Base-by-base conservation (phyloP, 148 eudicot species). In the Persicaria tinctoria region DNA sequence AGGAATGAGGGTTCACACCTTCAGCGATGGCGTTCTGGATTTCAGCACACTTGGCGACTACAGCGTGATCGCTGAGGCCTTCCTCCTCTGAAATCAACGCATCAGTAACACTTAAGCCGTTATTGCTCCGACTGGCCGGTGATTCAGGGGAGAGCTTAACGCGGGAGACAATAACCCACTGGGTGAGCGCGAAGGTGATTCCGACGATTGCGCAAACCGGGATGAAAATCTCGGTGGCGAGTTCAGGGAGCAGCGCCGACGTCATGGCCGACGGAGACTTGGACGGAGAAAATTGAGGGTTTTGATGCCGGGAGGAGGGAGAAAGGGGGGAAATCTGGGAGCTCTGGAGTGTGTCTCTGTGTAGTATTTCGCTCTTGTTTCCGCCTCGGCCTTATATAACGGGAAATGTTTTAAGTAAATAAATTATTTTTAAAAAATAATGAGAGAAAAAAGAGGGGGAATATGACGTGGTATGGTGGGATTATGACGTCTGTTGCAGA, bases 21-120 rank as follows among this genome's bases (percentile, higher is more conserved):
- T 93, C 97, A 46, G 97, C 84, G 53, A 93, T 93, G 6, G 98
- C 98, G 50, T 13, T 78, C 59, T 93, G 98, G 77, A 93, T 93
- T 74, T 93, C 98, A 17, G 98, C 91, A 50, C 98, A 93, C 74
- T 88, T 93, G 8, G 77, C 63, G 46, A 93, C 94, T 6, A 89
- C 90, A 27, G 38, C 51, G 1, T 86, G 88, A 73, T 89, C 97
- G 46, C 75, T 85, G 46, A 82, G 8, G 9, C 94, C 98, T 57
- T 91, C 98, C 79, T 93, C 98, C 76, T 91, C 98, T 75, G 86
- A 94, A 79, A 93, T 88, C 78, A 93, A 76, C 14, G 83, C 73
- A 2, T 91, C 98, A 5, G 80, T 64, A 46, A 51, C 49, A 5
- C 87, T 89, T 45, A 63, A 32, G 51, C 83, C 85, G 50, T 84